Conservation (phyloP, 2,329 filamentous ascomycete genomes). For the Teratosphaeria gauchensis region DNA sequence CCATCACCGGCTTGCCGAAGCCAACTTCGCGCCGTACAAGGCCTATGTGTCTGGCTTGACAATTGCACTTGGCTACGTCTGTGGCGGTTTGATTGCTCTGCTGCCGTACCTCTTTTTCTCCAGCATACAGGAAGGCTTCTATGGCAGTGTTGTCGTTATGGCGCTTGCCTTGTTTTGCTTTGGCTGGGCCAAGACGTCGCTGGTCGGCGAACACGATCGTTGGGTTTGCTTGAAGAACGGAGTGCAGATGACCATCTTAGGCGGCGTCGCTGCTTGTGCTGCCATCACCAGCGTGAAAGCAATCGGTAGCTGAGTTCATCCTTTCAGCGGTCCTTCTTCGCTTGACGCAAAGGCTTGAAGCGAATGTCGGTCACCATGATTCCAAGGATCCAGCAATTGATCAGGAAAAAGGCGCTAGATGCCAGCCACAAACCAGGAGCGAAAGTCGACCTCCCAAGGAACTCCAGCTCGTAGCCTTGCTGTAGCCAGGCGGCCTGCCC, state of each 20-base stretch:
- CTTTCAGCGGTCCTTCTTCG: background rate
- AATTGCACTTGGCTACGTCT: conserved; percentile 59
- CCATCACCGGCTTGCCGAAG: conserved; percentile 36
- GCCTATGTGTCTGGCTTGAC: conserved; percentile 50
- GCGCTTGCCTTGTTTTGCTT: conserved; percentile 52
- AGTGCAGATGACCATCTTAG: conserved; percentile 55
- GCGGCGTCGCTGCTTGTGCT: conserved; percentile 55
- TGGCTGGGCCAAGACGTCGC: conserved; percentile 54
- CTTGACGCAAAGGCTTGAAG: background rate
- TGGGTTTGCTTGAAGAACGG: conserved; percentile 50
- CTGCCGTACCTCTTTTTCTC: conserved; percentile 56
- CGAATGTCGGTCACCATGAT: conserved; percentile 62
- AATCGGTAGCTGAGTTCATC: conserved; percentile 31
- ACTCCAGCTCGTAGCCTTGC: conserved; percentile 42
- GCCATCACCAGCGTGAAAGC: conserved; percentile 53
- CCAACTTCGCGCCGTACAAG: conserved; percentile 31
- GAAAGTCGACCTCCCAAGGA: conserved; percentile 70
- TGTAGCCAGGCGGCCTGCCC: conserved; percentile 52
- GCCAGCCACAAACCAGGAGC: conserved; percentile 72
- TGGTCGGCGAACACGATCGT: conserved; percentile 34
- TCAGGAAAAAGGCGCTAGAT: conserved; percentile 67
- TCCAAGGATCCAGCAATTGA: conserved; percentile 81
- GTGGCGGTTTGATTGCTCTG: conserved; percentile 62
- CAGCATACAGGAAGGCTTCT: conserved; percentile 40
- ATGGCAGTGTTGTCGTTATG: conserved; percentile 52